phyloP scores from a whole-genome alignment of 2,329 filamentous ascomycete genomes.

The Epichloe festucae region DNA sequence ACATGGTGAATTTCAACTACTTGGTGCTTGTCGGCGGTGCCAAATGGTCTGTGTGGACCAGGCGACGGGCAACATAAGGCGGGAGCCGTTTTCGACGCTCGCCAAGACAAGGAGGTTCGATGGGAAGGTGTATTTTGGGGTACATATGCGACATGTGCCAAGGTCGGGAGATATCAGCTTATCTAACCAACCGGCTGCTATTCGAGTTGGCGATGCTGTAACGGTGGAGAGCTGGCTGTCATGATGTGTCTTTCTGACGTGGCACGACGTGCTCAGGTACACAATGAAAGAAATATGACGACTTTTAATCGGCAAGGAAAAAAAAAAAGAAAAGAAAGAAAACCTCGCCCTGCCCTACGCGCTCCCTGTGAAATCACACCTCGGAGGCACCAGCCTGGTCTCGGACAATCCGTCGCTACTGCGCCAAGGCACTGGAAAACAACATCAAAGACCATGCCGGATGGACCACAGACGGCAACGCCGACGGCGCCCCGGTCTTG shows the following conservation, averaged over 20 bases:
- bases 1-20: constrained; percentile 48
- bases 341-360: no score
- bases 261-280: no score
- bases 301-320: no score
- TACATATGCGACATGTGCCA: constrained; percentile 52
- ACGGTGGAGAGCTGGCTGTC: constrained; percentile 10
- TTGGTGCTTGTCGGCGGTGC: constrained; percentile 78
- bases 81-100: constrained; percentile 81
- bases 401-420: no score
- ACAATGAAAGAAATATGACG: no score
- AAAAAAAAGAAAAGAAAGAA: no score
- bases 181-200: constrained; percentile 22
- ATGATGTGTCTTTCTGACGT: neutral
- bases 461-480: no score
- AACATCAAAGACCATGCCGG: no score
- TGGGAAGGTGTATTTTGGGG: constrained; percentile 81
- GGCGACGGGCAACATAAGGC: constrained; percentile 58
- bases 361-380: no score
- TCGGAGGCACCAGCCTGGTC: no score
- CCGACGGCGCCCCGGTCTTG: no score
- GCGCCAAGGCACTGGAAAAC: no score
- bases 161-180: constrained; percentile 2
- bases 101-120: constrained; percentile 74
- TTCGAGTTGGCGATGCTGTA: constrained; percentile 36
- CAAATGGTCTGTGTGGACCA: constrained; percentile 97